Evolutionary conservation across 306 rosid genomes (phyloP).

Genomic region (Heteromeles arbutifolia): DNA sequence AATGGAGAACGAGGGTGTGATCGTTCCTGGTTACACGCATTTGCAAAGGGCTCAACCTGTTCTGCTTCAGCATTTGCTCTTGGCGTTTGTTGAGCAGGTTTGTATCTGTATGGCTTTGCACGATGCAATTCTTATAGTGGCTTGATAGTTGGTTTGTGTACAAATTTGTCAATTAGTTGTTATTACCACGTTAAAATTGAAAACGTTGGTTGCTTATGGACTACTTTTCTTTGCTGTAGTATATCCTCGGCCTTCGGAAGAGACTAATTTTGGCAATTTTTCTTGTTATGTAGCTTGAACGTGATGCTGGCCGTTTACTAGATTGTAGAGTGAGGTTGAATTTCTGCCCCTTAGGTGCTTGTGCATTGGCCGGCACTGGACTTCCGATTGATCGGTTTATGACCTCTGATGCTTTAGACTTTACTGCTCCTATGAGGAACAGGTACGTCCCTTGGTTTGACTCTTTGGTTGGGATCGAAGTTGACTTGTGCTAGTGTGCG

Average conservation of each 20-base stretch:
- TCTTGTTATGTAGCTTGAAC: conserved; percentile 67
- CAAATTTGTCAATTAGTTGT: neutral
- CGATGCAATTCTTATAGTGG: neutral
- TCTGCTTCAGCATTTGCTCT: conserved; percentile 70
- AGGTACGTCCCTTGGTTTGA: conserved; percentile 45
- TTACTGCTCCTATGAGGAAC: conserved; percentile 86
- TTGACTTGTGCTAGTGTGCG: neutral
- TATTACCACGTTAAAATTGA: neutral
- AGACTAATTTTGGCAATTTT: conserved; percentile 11
- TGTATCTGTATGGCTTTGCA: neutral
- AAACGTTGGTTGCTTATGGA: neutral
- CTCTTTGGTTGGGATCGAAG: neutral
- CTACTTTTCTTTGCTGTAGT: neutral
- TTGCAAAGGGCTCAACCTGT: conserved; percentile 91
- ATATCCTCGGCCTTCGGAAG: neutral
- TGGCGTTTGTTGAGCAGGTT: conserved; percentile 95
- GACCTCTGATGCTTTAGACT: conserved; percentile 80
- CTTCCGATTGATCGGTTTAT: conserved; percentile 96
- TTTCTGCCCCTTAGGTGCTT: conserved; percentile 85
- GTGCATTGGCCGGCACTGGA: conserved; percentile 99
- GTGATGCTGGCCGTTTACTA: conserved; percentile 75
- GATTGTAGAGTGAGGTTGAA: conserved; percentile 89
- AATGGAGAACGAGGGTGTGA: conserved; percentile 44
- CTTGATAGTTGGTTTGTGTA: neutral
- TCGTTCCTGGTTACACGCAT: conserved; percentile 94